Percentiles rank a stretch among this genome's conserved stretches.
phyloP scores from a whole-genome alignment of 2,329 filamentous ascomycete genomes.

The Hypocrella siamensis region DNA sequence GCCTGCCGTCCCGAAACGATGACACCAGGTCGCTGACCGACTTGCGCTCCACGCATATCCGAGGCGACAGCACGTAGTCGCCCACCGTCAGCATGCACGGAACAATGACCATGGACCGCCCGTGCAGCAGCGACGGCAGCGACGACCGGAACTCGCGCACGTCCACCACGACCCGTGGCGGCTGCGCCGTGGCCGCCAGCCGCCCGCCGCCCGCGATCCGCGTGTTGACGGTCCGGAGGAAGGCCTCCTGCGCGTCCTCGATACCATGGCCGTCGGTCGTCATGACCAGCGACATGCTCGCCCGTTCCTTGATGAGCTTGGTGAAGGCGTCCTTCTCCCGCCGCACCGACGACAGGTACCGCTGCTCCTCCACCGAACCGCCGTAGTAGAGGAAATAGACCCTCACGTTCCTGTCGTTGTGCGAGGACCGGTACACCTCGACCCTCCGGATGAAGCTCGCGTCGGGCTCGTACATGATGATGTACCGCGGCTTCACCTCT shows the following conservation, averaged over 20 bases:
- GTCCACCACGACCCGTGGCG: conserved; percentile 84
- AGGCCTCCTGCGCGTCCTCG: conserved; percentile 77
- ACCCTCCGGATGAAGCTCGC: conserved; percentile 85
- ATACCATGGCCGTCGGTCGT: conserved; percentile 52
- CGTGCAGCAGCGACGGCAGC: conserved; percentile 80
- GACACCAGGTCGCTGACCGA: conserved; percentile 81
- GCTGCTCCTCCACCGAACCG: conserved; percentile 87
- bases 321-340: conserved; percentile 95
- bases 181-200: conserved; percentile 67
- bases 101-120: conserved; percentile 71
- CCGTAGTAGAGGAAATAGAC: conserved; percentile 97
- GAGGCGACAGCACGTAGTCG: conserved; percentile 85
- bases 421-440: conserved; percentile 90
- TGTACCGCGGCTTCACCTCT: conserved; percentile 81
- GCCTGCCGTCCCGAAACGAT: conserved; percentile 78
- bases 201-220: conserved; percentile 87
- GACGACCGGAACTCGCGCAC: conserved; percentile 92
- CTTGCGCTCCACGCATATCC: conserved; percentile 89
- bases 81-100: conserved; percentile 94
- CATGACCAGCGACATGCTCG: conserved; percentile 80
- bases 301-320: conserved; percentile 83
- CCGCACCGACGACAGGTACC: conserved; percentile 78
- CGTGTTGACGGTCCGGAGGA: conserved; percentile 90
- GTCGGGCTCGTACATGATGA: conserved; percentile 98
- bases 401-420: conserved; percentile 73